These are phyloP conservation scores for Zygoascus bituminiphila DNA, from an alignment of 805 yeast species.

Conservation along the genomic window DNA sequence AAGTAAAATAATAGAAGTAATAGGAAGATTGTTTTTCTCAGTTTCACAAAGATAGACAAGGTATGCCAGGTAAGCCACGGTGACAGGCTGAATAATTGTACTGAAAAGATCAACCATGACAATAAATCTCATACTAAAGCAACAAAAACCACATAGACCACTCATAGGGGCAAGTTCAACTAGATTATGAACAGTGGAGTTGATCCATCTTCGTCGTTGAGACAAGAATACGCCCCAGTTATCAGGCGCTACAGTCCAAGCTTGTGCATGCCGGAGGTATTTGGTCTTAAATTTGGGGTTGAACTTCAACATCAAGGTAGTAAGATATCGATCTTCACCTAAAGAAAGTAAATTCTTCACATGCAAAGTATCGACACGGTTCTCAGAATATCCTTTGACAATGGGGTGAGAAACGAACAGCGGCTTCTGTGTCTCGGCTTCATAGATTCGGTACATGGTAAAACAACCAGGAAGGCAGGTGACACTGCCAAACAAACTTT, in stretches of 20 bases:
- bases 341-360: constrained; percentile 50
- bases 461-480: constrained; percentile 63
- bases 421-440: constrained; percentile 50
- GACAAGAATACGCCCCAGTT: constrained; percentile 48
- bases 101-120: constrained; percentile 50
- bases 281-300: constrained; percentile 50
- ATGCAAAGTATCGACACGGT: constrained; percentile 50
- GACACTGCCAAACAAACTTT: constrained; percentile 52
- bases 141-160: constrained; percentile 58
- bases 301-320: constrained; percentile 48
- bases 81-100: constrained; percentile 54
- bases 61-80: constrained; percentile 40
- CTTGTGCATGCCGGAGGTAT: constrained; percentile 49
- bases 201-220: constrained; percentile 62
- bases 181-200: constrained; percentile 56
- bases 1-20: constrained; percentile 47
- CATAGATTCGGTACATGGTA: constrained; percentile 47
- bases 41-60: constrained; percentile 43
- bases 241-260: constrained; percentile 54
- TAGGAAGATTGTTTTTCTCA: constrained; percentile 43
- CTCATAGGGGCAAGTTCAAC: constrained; percentile 50
- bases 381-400: constrained; percentile 48
- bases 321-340: constrained; percentile 54
- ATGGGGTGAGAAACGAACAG: constrained; percentile 52
- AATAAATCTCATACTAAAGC: constrained; percentile 55